These are phyloP conservation scores for Coniochaeta sp. DNA, from an alignment of 2,329 filamentous ascomycete species.

Conservation along the genomic window DNA sequence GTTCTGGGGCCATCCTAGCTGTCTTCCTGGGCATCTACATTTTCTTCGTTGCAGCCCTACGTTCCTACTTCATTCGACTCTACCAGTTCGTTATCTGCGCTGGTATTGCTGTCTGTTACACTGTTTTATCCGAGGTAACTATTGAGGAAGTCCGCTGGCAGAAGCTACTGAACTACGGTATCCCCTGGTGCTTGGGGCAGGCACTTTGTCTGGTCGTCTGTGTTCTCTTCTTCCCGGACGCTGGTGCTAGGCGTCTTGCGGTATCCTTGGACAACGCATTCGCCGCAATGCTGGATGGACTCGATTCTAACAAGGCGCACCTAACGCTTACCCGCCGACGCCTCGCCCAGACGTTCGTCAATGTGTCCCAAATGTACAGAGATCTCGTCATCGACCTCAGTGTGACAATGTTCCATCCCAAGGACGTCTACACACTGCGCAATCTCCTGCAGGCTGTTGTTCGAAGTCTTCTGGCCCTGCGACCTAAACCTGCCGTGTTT, in stretches of 20 bases:
- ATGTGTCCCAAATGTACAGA: constrained; percentile 47
- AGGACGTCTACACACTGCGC: constrained; percentile 40
- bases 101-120: constrained; percentile 47
- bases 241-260: constrained; percentile 46
- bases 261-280: constrained; percentile 39
- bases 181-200: constrained; percentile 50
- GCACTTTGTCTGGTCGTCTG: constrained; percentile 43
- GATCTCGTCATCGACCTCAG: constrained; percentile 52
- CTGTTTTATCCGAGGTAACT: constrained; percentile 42
- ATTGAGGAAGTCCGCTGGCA: constrained; percentile 34
- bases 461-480: constrained; percentile 43
- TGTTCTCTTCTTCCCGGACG: constrained; percentile 42
- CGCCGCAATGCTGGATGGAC: constrained; percentile 33
- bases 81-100: constrained; percentile 49
- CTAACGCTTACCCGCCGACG: constrained; percentile 28
- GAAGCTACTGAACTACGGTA: constrained; percentile 43
- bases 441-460: constrained; percentile 50
- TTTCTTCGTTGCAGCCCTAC: constrained; percentile 40
- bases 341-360: constrained; percentile 44
- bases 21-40: constrained; percentile 48
- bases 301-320: constrained; percentile 21
- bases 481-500: constrained; percentile 18
- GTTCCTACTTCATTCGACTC: constrained; percentile 47
- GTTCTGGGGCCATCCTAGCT: constrained; percentile 48
- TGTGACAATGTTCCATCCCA: constrained; percentile 42